Evolutionary conservation across 768 basidiomycete species (phyloP).

Genomic region (Chalciporus sphaerocephalus): DNA sequence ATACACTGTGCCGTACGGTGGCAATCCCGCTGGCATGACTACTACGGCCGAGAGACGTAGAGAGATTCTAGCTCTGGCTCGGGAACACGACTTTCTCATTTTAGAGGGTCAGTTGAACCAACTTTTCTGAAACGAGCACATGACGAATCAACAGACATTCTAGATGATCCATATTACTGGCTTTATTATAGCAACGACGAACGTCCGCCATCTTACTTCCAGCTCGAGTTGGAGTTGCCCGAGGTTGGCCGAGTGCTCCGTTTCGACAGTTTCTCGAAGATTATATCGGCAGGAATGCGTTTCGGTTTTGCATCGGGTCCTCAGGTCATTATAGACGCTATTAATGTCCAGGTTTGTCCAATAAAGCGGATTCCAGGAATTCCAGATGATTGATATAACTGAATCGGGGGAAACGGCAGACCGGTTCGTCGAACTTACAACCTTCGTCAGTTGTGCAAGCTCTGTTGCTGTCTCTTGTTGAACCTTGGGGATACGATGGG

Average conservation of each 20-base stretch:
- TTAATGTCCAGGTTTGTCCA: slow-evolving; percentile 56
- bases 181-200: slow-evolving; percentile 59
- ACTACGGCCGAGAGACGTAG: slow-evolving; percentile 56
- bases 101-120: slow-evolving; percentile 56
- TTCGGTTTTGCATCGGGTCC: slow-evolving; percentile 76
- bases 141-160: not conserved
- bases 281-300: slow-evolving; percentile 65
- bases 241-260: slow-evolving; percentile 72
- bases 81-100: slow-evolving; percentile 68
- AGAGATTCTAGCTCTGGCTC: slow-evolving; percentile 60
- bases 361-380: not conserved
- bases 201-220: slow-evolving; percentile 70
- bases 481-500: slow-evolving; percentile 67
- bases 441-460: slow-evolving; percentile 53
- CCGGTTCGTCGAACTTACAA: slow-evolving; percentile 60
- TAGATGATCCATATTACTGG: slow-evolving; percentile 67
- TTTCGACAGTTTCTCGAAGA: slow-evolving; percentile 83
- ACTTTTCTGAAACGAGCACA: not conserved
- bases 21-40: slow-evolving; percentile 77
- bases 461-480: slow-evolving; percentile 47
- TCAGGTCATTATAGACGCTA: slow-evolving; percentile 52
- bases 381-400: not conserved
- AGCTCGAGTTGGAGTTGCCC: slow-evolving; percentile 58
- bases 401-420: slow-evolving; percentile 34
- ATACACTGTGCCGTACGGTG: slow-evolving; percentile 77